Percentiles rank a stretch among this genome's conserved stretches.
Conservation (phyloP, 75 land plant genomes). For the Sequoiadendron giganteum region DNA sequence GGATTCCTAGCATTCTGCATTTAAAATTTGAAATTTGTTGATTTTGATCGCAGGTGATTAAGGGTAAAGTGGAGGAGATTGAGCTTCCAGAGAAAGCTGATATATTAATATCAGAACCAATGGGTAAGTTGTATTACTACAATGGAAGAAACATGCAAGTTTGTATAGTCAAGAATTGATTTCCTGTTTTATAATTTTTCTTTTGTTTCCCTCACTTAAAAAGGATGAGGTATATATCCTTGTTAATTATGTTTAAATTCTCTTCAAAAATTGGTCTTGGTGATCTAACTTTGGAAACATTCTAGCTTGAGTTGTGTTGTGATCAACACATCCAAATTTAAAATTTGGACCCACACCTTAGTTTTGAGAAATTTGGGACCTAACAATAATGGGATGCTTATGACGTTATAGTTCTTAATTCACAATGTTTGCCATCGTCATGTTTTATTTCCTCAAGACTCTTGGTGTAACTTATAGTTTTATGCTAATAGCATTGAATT, state of each 20-base stretch:
- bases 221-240: background rate
- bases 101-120: slow-evolving; percentile 94
- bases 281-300: background rate
- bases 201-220: background rate
- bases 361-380: too few species aligned
- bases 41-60: slow-evolving; percentile 55
- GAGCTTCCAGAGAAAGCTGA: slow-evolving; percentile 98
- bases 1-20: background rate
- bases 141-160: background rate
- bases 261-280: background rate
- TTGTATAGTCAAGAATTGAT: background rate
- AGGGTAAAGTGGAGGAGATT: slow-evolving; percentile 96
- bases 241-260: slow-evolving; percentile 2
- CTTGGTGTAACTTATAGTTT: too few species aligned
- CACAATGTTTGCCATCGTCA: too few species aligned
- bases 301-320: background rate
- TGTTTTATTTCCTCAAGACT: too few species aligned
- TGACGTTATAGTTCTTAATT: too few species aligned
- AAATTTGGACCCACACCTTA: too few species aligned
- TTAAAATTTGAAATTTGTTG: background rate
- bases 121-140: slow-evolving; percentile 61
- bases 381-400: too few species aligned
- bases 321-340: too few species aligned
- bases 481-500: too few species aligned
- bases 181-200: background rate